phyloP scores from a whole-genome alignment of 2,329 filamentous ascomycete genomes.

The Fusarium fujikuroi region DNA sequence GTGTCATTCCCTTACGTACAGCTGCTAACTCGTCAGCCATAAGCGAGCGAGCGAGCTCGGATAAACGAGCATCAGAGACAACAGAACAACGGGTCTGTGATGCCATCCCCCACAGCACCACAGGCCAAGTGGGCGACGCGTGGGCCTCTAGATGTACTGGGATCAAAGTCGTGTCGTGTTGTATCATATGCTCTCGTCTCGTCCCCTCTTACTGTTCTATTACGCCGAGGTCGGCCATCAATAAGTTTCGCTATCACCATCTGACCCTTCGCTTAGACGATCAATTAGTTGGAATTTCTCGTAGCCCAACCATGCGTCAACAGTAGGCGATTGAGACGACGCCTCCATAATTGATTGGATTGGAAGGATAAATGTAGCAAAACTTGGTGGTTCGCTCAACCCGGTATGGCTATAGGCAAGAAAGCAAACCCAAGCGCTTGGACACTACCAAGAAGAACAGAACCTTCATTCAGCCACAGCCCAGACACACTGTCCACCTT shows the following conservation, averaged over 20 bases:
- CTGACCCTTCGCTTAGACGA: neutral
- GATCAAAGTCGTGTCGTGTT: neutral
- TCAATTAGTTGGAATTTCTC: neutral
- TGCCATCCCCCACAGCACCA: constrained; percentile 3
- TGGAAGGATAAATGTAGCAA: neutral
- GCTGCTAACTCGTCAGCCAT: neutral
- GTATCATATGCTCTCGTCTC: neutral
- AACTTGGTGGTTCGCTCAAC: neutral
- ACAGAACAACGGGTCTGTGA: neutral
- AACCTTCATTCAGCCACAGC: neutral
- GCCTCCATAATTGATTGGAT: neutral
- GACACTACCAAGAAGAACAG: neutral
- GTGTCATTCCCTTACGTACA: constrained; percentile 3
- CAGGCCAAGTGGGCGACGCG: neutral
- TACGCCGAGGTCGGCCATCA: neutral
- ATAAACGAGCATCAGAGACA: constrained; percentile 1
- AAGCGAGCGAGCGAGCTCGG: neutral
- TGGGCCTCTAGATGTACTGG: neutral
- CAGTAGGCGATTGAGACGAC: neutral
- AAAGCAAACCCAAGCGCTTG: neutral
- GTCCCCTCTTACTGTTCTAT: neutral
- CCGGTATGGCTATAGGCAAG: neutral
- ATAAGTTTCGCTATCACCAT: neutral
- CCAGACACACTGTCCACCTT: neutral
- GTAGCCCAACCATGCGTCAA: neutral